Conservation (phyloP, 495 filamentous ascomycete species). For the Penicillium waksmanii region DNA sequence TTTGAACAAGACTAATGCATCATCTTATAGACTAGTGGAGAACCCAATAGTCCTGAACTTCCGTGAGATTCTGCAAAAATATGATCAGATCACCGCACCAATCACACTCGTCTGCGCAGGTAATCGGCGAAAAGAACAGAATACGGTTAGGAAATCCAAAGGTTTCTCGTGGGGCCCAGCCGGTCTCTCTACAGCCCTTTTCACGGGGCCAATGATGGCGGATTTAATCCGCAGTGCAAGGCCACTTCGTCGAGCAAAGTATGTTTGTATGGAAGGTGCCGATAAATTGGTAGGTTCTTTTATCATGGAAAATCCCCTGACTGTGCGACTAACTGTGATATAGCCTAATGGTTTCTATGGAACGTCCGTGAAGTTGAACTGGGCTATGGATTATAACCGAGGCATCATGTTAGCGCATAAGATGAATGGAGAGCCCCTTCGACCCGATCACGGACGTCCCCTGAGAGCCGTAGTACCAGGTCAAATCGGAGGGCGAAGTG, state of each 20-base stretch:
- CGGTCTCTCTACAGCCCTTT: constrained; percentile 86
- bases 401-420: constrained; percentile 90
- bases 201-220: constrained; percentile 79
- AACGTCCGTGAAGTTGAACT: constrained; percentile 85
- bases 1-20: too few relatives aligned
- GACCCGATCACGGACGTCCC: constrained; percentile 88
- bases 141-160: constrained; percentile 87
- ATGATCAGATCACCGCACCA: constrained; percentile 83
- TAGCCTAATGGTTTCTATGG: constrained; percentile 90
- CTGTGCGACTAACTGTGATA: neutral
- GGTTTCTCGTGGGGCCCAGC: constrained; percentile 96
- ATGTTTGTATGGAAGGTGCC: constrained; percentile 92
- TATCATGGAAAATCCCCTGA: too few relatives aligned
- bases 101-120: constrained; percentile 93
- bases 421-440: constrained; percentile 88
- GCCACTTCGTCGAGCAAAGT: constrained; percentile 72
- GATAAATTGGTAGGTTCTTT: constrained; percentile 64
- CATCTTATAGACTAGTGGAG: constrained; percentile 62
- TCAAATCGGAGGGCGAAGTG: constrained; percentile 91
- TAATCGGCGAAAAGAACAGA: constrained; percentile 94
- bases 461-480: constrained; percentile 85
- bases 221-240: constrained; percentile 72
- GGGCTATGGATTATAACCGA: constrained; percentile 82
- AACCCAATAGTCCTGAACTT: constrained; percentile 75
- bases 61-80: constrained; percentile 72